These are phyloP conservation scores for Nakazawaea laoshanensis DNA, from an alignment of 805 yeast genomes.

Conservation along the genomic window DNA sequence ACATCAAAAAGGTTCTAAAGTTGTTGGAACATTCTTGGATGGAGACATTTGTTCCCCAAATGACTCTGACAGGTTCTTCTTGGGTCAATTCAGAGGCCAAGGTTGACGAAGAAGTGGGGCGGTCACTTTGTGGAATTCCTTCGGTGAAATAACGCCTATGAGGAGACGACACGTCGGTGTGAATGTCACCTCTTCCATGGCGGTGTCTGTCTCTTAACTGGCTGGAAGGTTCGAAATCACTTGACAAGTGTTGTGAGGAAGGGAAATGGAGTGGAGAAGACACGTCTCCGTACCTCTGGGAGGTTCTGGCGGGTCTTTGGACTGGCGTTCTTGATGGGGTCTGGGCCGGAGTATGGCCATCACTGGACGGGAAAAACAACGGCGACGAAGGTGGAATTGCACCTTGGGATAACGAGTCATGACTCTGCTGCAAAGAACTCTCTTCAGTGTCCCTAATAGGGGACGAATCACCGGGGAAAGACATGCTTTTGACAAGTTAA, in stretches of 20 bases:
- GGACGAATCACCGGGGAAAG: slow-evolving; percentile 20
- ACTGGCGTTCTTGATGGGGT: slow-evolving; percentile 4
- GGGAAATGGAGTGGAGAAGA: slow-evolving; percentile 47
- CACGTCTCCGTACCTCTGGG: slow-evolving; percentile 21
- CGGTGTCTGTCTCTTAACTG: slow-evolving; percentile 36
- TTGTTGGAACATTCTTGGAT: slow-evolving; percentile 78
- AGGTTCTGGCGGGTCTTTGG: slow-evolving; percentile 18
- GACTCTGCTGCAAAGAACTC: slow-evolving; percentile 19
- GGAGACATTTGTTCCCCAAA: slow-evolving; percentile 98
- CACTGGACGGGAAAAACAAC: slow-evolving; percentile 36
- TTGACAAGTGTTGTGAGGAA: slow-evolving; percentile 20
- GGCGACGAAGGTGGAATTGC: slow-evolving; percentile 46
- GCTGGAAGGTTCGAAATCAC: slow-evolving; percentile 26
- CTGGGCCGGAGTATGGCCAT: slow-evolving; percentile 5
- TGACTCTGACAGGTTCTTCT: slow-evolving; percentile 78
- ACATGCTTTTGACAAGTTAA: no score
- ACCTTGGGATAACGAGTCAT: slow-evolving; percentile 28
- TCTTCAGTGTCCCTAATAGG: slow-evolving; percentile 12
- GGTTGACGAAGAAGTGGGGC: slow-evolving; percentile 12
- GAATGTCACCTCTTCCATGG: slow-evolving; percentile 68
- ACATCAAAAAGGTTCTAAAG: slow-evolving; percentile 77
- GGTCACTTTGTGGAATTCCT: slow-evolving; percentile 17
- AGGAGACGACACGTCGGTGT: slow-evolving; percentile 64
- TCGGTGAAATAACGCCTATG: slow-evolving; percentile 54
- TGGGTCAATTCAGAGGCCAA: slow-evolving; percentile 24